Evolutionary conservation across 371 early-diverging fungal genomes (phyloP).

Genomic region (Batkoa obscura): DNA sequence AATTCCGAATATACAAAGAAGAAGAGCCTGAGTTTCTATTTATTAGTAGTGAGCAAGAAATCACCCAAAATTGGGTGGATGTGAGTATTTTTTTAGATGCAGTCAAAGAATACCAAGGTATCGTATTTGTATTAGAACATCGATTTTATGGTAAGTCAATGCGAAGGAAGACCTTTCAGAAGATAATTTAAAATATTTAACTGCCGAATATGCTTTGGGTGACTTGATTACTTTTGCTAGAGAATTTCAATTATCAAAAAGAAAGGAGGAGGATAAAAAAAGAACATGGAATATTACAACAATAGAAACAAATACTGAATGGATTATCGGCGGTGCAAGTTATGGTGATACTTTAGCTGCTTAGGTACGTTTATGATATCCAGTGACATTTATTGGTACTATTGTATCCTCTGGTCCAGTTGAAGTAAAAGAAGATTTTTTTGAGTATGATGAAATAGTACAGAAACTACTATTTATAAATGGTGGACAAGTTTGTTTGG

Average conservation of each 20-base stretch:
- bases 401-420: conserved; percentile 54
- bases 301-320: conserved; percentile 17
- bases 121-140: conserved; percentile 27
- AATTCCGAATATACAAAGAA: too few relatives aligned
- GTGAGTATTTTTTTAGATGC: too few relatives aligned
- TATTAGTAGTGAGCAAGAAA: too few relatives aligned
- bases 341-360: conserved; percentile 51
- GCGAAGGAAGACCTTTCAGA: conserved; percentile 9
- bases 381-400: conserved; percentile 39
- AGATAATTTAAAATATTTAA: conserved; percentile 21
- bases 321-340: conserved; percentile 47
- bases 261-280: too few relatives aligned
- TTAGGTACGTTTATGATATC: conserved; percentile 46
- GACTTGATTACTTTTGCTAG: conserved; percentile 16
- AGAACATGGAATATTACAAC: background rate
- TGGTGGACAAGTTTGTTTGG: background rate
- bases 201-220: conserved; percentile 32
- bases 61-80: too few relatives aligned
- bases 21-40: too few relatives aligned
- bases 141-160: conserved; percentile 49
- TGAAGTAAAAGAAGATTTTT: conserved; percentile 29
- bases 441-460: conserved; percentile 22
- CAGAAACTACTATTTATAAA: background rate
- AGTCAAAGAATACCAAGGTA: too few relatives aligned
- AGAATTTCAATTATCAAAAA: too few relatives aligned